phyloP scores from a whole-genome alignment of 225 moss, liverwort and hornwort species.

The Polytrichum formosum region DNA sequence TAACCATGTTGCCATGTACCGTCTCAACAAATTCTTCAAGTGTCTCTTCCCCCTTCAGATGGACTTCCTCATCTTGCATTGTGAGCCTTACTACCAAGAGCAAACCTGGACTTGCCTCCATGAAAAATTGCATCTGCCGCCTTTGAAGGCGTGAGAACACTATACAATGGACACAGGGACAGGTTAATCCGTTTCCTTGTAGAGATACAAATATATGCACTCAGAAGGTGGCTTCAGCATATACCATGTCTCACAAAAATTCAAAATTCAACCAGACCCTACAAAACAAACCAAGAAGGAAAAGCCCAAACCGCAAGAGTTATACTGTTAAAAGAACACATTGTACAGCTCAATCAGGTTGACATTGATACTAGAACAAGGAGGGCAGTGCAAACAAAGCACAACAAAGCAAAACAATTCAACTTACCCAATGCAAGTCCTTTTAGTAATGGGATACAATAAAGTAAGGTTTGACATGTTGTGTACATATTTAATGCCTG shows the following conservation, averaged over 20 bases:
- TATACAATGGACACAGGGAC: slow-evolving; percentile 17
- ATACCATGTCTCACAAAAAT: too few relatives aligned
- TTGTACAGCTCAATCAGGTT: too few relatives aligned
- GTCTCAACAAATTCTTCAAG: slow-evolving; percentile 19
- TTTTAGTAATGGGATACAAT: slow-evolving; percentile 62
- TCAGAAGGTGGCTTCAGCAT: too few relatives aligned
- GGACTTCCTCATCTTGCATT: slow-evolving; percentile 40
- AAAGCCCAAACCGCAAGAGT: neutral
- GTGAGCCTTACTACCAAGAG: slow-evolving; percentile 52
- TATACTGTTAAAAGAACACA: too few relatives aligned
- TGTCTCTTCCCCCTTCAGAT: slow-evolving; percentile 16
- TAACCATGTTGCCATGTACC: slow-evolving; percentile 11
- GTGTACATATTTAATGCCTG: slow-evolving; percentile 57
- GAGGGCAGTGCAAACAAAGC: too few relatives aligned
- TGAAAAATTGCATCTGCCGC: slow-evolving; percentile 64
- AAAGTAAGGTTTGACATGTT: slow-evolving; percentile 51
- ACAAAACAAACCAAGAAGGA: too few relatives aligned
- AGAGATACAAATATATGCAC: too few relatives aligned
- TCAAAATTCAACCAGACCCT: too few relatives aligned
- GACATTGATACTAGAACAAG: too few relatives aligned
- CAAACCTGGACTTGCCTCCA: slow-evolving; percentile 63
- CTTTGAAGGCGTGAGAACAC: slow-evolving; percentile 77
- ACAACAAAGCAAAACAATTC: too few relatives aligned
- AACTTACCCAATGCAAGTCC: slow-evolving; percentile 53
- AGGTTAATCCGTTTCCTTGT: neutral